These are phyloP conservation scores for Coniochaeta hoffmannii DNA, from an alignment of 2,329 filamentous ascomycete genomes.

Conservation along the genomic window DNA sequence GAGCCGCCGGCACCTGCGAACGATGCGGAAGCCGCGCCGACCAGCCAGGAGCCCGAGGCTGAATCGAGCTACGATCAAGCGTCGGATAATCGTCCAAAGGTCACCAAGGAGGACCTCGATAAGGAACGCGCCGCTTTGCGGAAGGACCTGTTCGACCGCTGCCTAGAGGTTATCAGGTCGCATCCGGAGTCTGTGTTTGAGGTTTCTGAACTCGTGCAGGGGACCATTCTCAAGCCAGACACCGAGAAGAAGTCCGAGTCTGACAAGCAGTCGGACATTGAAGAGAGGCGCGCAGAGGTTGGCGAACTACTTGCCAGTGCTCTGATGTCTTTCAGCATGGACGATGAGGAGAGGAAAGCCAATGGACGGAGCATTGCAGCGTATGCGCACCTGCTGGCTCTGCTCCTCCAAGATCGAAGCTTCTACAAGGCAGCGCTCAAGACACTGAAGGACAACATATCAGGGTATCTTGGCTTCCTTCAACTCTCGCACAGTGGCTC, in stretches of 20 bases:
- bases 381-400: conserved; percentile 83
- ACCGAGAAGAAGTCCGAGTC: conserved; percentile 47
- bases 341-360: conserved; percentile 59
- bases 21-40: conserved; percentile 14
- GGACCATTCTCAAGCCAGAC: conserved; percentile 56
- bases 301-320: conserved; percentile 56
- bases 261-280: no score
- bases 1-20: conserved; percentile 8
- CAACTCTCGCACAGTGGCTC: conserved; percentile 60
- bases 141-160: conserved; percentile 76
- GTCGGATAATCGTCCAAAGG: conserved; percentile 19
- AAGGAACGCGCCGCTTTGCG: conserved; percentile 65
- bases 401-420: conserved; percentile 71
- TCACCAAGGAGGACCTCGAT: conserved; percentile 74
- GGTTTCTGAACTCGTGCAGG: conserved; percentile 76
- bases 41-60: conserved; percentile 17
- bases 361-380: conserved; percentile 63
- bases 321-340: conserved; percentile 59
- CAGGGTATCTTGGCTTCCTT: conserved; percentile 71
- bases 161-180: conserved; percentile 79
- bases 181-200: conserved; percentile 88
- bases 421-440: conserved; percentile 75
- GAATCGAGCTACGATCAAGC: conserved; percentile 11
- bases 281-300: conserved; percentile 39
- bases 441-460: conserved; percentile 69